Base-by-base conservation (phyloP, 352 stramenopile species). In the Globisporangium nodosum region DNA sequence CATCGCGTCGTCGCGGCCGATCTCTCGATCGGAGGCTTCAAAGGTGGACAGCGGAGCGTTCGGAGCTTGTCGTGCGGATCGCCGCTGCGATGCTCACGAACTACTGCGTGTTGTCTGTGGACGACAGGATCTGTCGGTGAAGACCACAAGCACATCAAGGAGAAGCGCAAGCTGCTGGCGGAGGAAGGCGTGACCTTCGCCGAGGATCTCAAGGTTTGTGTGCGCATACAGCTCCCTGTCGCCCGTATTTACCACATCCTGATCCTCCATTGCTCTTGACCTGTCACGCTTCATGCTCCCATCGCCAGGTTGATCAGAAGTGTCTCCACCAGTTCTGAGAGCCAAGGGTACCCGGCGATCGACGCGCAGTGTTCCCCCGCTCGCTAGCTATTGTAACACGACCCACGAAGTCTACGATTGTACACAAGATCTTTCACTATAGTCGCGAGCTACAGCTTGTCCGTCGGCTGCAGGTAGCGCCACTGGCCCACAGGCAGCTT, bases 1-100 rank as follows among this genome's bases (percentile, higher is more conserved):
- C 81, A 92, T 54, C 82, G 80, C 31, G 73, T 94, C 11, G 78
- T 94, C n/a, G 76, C 79, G n/a, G 78, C 67, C 30, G 62, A 68
- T 13, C 64, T 88, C n/a, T 69, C 73, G 35, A 89, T 93, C 46
- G 81, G 83, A 1, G 84, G 84, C 46, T 93, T 91, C 66, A 85
- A 87, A 76, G 84, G 78, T 65, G 33, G 12, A 8, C 8, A 8
- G 31, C 0, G 5, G 31, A 7, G 24, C 24, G 39, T 30, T 27
- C 37, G 54, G 18, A 52, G 35, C n/a, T 12, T 42, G 15, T 54
- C 30, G 5, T n/a, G 6, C 6, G 39, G 11, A 27, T 27, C 24
- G 1, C 24, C 24, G 1, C 24, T 49, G 43, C 2, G 43, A 11
- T 21, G 18, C 18, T 49, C 7, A 24, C 43, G 43, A 2, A 49